Evolutionary conservation across 768 basidiomycete genomes (phyloP).

Genomic region (Tulasnella sp.): DNA sequence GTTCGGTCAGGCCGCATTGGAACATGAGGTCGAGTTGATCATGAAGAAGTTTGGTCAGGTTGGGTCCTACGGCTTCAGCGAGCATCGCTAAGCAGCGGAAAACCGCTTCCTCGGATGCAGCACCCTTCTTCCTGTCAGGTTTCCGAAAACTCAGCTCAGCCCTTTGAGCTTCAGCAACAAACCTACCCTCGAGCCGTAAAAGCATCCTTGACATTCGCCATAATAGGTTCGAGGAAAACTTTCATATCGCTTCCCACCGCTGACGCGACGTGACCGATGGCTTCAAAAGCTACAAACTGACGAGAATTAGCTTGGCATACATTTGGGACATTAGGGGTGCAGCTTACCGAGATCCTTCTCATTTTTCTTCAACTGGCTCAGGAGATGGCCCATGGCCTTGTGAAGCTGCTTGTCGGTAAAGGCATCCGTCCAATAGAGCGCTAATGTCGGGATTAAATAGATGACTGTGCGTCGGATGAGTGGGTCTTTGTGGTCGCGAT

Average conservation of each 20-base stretch:
- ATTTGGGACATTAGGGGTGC: conserved; percentile 22
- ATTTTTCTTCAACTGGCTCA: conserved; percentile 83
- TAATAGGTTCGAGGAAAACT: conserved; percentile 87
- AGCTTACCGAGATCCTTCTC: conserved; percentile 80
- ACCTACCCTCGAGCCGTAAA: conserved; percentile 79
- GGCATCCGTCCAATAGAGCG: conserved; percentile 88
- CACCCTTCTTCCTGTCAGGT: conserved; percentile 62
- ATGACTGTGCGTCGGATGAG: conserved; percentile 93
- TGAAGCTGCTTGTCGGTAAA: conserved; percentile 90
- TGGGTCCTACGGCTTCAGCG: conserved; percentile 90
- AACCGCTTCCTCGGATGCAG: conserved; percentile 88
- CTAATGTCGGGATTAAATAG: conserved; percentile 89
- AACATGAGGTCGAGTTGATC: conserved; percentile 98
- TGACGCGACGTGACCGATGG: conserved; percentile 91
- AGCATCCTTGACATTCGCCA: conserved; percentile 84
- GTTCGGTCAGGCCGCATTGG: conserved; percentile 86
- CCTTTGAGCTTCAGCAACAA: neutral
- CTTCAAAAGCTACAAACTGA: conserved; percentile 70
- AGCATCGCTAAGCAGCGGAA: conserved; percentile 98
- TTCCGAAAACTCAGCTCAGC: neutral
- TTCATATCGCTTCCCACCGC: conserved; percentile 95
- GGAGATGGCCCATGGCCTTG: conserved; percentile 87
- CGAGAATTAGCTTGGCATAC: conserved; percentile 7
- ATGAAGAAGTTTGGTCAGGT: conserved; percentile 90
- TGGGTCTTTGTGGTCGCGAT: conserved; percentile 80